Evolutionary conservation across 116 monocot genomes (phyloP), one percentile per base, ranked within the genome.

Genomic region (Iris pallida): DNA sequence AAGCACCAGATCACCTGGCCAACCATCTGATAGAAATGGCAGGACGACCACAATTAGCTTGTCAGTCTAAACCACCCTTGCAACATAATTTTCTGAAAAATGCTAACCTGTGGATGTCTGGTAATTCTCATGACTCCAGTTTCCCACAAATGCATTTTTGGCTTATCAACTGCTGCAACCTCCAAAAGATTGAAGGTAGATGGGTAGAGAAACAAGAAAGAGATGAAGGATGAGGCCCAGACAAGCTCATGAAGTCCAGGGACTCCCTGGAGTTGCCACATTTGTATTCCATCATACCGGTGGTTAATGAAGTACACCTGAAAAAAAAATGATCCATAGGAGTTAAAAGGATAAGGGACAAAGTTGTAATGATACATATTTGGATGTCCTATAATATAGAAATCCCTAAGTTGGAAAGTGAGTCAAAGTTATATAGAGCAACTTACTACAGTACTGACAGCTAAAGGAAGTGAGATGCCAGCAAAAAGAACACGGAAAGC

Each of bases 1-100:
- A 97, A 80, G 71, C 97, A 97, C 97, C 97, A 97, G 6, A 97
- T 90, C 68, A 97, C 90, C 70, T 97, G 97, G 13, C 97, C 97
- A 53, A 97, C 97, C 97, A 97, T 92, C 97, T 97, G 73, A 57
- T 47, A 20, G 16, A 55, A 52, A 12, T 71, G 40, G 30, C 30
- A 3, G 30, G 30, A 30, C 30, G 3, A 30, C 30, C 30, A 30
- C 30, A 30, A 30, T 30, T 30, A 30, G n/a, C 30, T 30, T 30
- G 30, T 30, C 30, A 30, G 30, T 30, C 30, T 30, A 30, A 30
- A 3, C 30, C 2, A 30, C 30, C 30, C 30, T 30, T 30, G 30
- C 30, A 30, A 30, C 30, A 30, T 30, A 30, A 30, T 30, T 30
- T 30, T 30, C 2, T 30, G 30, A 30, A 30, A 30, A 30, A 30